These are phyloP conservation scores for Silene latifolia DNA, from an alignment of 148 eudicot species.

Conservation along the genomic window DNA sequence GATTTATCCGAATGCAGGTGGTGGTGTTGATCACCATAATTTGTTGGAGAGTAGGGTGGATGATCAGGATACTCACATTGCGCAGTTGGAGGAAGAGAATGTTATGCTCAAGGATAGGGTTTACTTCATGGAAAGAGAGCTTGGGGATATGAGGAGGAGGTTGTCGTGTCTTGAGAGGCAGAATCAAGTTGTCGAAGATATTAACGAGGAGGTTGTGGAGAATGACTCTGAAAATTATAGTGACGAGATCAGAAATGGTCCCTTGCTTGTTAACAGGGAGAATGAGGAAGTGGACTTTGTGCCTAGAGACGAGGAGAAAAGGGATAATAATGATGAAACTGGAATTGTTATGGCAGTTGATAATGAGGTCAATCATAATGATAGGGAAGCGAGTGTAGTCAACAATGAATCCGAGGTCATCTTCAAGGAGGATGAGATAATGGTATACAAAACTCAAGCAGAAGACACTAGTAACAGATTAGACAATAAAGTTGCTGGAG, in stretches of 20 bases:
- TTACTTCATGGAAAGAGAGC: constrained; percentile 89
- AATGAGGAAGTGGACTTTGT: constrained; percentile 44
- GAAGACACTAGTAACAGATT: neutral
- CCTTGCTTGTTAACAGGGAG: constrained; percentile 27
- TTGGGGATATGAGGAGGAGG: constrained; percentile 78
- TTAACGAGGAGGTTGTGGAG: constrained; percentile 70
- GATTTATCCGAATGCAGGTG: constrained; percentile 57
- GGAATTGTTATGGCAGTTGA: no score
- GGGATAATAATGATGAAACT: constrained; percentile 22
- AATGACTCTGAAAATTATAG: constrained; percentile 79
- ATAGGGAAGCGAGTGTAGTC: neutral
- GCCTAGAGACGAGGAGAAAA: constrained; percentile 24
- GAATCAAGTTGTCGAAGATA: constrained; percentile 41
- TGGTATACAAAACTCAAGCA: constrained; percentile 12
- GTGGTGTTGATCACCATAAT: constrained; percentile 48
- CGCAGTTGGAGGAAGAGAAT: constrained; percentile 87
- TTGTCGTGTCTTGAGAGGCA: constrained; percentile 65
- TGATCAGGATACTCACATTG: constrained; percentile 87
- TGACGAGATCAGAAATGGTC: constrained; percentile 43
- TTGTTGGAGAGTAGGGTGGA: constrained; percentile 87
- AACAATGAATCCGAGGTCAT: neutral
- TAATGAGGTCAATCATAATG: constrained; percentile 14
- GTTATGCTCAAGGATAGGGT: constrained; percentile 78
- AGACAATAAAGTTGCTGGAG: constrained; percentile 20
- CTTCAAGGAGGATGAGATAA: constrained; percentile 19